Evolutionary conservation across 805 yeast species (phyloP).

Genomic region (Tetrapisispora nanseiensis): DNA sequence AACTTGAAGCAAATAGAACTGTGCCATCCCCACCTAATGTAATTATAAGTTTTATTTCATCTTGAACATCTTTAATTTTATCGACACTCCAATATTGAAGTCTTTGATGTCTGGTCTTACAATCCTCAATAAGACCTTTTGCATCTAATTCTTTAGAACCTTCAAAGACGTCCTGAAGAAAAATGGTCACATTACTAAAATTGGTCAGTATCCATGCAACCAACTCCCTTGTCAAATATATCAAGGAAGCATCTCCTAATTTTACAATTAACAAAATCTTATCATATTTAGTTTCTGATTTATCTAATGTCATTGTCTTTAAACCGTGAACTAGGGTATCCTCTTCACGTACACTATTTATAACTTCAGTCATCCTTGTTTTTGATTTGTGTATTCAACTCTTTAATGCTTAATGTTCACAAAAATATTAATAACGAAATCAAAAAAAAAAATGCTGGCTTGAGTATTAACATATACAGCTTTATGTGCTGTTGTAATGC

Average conservation of each 20-base stretch:
- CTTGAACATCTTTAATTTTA: slow-evolving; percentile 33
- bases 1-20: slow-evolving; percentile 72
- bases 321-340: neutral
- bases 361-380: neutral
- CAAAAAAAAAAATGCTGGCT: no score
- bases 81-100: slow-evolving; percentile 58
- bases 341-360: neutral
- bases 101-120: slow-evolving; percentile 34
- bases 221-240: slow-evolving; percentile 61
- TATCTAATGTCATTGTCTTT: neutral
- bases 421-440: no score
- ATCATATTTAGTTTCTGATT: neutral
- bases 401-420: no score
- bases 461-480: no score
- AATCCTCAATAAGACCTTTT: slow-evolving; percentile 37
- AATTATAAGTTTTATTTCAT: slow-evolving; percentile 59
- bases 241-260: slow-evolving; percentile 57
- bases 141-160: slow-evolving; percentile 53
- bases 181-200: slow-evolving; percentile 38
- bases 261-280: slow-evolving; percentile 21
- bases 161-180: slow-evolving; percentile 63
- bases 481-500: no score
- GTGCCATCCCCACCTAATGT: slow-evolving; percentile 97
- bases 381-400: no score
- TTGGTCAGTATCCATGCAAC: slow-evolving; percentile 57